phyloP scores from a whole-genome alignment of 495 filamentous ascomycete species.

The Penicillium crystallinum region DNA sequence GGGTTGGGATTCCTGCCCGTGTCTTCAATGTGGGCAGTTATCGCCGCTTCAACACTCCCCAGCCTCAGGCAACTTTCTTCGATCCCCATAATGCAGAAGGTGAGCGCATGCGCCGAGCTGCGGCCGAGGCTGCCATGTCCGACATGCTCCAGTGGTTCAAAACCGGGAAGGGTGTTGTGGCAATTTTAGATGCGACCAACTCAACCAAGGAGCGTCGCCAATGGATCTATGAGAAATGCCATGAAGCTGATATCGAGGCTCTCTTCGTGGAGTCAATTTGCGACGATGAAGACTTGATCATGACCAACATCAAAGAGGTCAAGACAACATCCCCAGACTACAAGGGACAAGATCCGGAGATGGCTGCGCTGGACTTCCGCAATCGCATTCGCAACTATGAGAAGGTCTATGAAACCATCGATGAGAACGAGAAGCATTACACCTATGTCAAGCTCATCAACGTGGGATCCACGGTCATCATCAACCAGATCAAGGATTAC shows the following conservation, averaged over 20 bases:
- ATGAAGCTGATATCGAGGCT: conserved; percentile 71
- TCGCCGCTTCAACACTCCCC: conserved; percentile 77
- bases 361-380: conserved; percentile 83
- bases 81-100: conserved; percentile 82
- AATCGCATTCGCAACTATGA: conserved; percentile 95
- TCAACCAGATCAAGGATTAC: conserved; percentile 96
- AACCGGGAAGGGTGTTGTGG: conserved; percentile 67
- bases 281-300: conserved; percentile 89
- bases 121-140: conserved; percentile 79
- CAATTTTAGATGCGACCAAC: conserved; percentile 93
- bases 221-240: conserved; percentile 81
- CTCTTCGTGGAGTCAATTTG: conserved; percentile 95
- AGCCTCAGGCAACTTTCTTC: conserved; percentile 88
- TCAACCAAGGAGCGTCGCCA: conserved; percentile 80
- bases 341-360: conserved; percentile 85
- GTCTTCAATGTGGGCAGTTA: conserved; percentile 98
- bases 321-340: conserved; percentile 97
- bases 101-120: conserved; percentile 78
- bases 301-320: conserved; percentile 95
- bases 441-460: conserved; percentile 98
- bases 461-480: conserved; percentile 89
- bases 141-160: conserved; percentile 94
- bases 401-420: conserved; percentile 88
- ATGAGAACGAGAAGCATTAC: conserved; percentile 72
- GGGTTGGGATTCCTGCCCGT: conserved; percentile 88